Evolutionary conservation across 192 early-diverging fungal species (phyloP).

Genomic region (Podila epigama): DNA sequence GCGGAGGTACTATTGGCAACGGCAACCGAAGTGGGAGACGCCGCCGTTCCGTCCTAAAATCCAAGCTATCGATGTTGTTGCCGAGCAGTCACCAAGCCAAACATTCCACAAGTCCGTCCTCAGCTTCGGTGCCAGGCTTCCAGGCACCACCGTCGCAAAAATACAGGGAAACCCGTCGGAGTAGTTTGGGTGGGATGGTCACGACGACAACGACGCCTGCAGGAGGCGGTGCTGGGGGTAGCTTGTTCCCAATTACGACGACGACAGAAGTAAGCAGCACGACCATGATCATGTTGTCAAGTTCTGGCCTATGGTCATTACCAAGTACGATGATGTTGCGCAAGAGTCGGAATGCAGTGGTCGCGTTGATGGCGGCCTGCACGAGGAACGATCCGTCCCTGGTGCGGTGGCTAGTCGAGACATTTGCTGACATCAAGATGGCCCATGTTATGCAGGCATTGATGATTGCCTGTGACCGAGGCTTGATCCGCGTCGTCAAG

Average conservation of each 20-base stretch:
- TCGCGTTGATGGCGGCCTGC: slow-evolving; percentile 40
- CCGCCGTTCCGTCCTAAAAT: not conserved
- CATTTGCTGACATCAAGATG: slow-evolving; percentile 41
- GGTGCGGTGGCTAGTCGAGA: slow-evolving; percentile 36
- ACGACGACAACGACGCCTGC: not conserved
- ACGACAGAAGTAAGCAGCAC: slow-evolving; percentile 1
- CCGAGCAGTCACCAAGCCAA: too few relatives aligned
- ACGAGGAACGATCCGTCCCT: slow-evolving; percentile 28
- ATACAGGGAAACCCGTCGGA: not conserved
- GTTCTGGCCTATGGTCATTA: slow-evolving; percentile 8
- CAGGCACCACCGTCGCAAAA: not conserved
- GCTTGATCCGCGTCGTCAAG: slow-evolving; percentile 13
- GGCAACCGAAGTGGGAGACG: too few relatives aligned
- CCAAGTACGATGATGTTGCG: slow-evolving; percentile 40
- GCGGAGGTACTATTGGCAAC: too few relatives aligned
- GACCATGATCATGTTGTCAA: slow-evolving; percentile 25
- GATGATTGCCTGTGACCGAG: slow-evolving; percentile 38
- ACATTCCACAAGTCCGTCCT: not conserved
- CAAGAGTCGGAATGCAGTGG: slow-evolving; percentile 30
- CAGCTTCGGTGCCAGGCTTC: not conserved
- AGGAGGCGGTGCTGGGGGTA: not conserved
- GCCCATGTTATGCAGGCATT: slow-evolving; percentile 40
- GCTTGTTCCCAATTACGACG: not conserved
- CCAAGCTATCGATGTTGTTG: not conserved
- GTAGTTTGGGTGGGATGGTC: not conserved